Evolutionary conservation across 164 flowering plant genomes (phyloP).

Genomic region (Magnolia officinalis): DNA sequence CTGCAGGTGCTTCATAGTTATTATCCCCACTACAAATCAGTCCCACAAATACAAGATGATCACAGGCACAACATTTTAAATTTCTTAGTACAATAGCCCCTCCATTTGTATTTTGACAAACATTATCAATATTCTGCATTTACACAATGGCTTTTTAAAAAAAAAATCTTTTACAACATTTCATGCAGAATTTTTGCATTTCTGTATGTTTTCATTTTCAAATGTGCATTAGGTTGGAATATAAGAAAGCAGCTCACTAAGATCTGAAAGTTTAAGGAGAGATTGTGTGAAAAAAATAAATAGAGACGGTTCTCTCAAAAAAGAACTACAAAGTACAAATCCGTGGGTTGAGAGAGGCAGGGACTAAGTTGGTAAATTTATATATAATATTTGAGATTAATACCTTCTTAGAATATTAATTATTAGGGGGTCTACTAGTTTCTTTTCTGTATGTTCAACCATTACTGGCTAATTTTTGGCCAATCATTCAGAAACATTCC

Average conservation of each 20-base stretch:
- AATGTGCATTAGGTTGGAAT: neutral
- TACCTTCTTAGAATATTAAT: neutral
- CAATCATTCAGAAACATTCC: constrained; percentile 71
- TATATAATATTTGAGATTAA: neutral
- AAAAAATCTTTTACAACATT: too few relatives aligned
- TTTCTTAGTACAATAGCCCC: neutral
- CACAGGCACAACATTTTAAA: neutral
- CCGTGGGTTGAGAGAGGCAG: too few relatives aligned
- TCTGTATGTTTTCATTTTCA: neutral
- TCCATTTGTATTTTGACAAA: neutral
- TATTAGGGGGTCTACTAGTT: neutral
- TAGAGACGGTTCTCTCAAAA: too few relatives aligned
- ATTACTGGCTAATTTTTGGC: neutral
- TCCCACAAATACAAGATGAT: neutral
- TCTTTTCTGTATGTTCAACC: neutral
- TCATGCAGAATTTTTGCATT: neutral
- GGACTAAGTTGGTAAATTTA: too few relatives aligned
- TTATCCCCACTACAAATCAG: neutral
- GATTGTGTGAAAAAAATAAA: too few relatives aligned
- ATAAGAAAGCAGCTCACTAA: neutral
- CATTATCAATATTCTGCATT: neutral
- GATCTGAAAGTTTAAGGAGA: neutral
- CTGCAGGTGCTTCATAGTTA: neutral
- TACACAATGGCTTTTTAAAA: too few relatives aligned
- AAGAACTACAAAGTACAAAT: too few relatives aligned